Evolutionary conservation across 2,329 filamentous ascomycete genomes (phyloP).

Genomic region (Sclerotinia nivalis): DNA sequence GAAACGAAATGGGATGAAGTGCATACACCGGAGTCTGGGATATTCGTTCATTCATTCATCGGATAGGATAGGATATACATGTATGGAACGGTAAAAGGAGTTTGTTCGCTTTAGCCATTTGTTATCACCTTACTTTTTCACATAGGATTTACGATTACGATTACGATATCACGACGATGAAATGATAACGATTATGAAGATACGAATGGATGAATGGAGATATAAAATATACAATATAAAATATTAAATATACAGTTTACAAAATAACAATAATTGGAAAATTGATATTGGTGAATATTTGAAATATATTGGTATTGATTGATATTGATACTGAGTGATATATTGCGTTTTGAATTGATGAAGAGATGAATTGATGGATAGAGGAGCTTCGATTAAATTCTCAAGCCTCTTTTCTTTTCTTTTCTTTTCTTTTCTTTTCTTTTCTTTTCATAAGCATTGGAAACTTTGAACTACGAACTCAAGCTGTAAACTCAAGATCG

Average conservation of each 20-base stretch:
- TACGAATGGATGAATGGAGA: neutral
- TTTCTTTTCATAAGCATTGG: too few relatives aligned
- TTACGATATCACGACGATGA: neutral
- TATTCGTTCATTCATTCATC: neutral
- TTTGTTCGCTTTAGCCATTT: neutral
- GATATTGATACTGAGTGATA: neutral
- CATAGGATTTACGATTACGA: neutral
- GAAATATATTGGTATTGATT: too few relatives aligned
- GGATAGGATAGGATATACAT: neutral
- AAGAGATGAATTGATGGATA: neutral
- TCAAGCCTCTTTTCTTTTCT: neutral
- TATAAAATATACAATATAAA: neutral
- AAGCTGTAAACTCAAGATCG: too few relatives aligned
- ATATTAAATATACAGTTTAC: neutral
- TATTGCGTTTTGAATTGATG: neutral
- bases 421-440: neutral
- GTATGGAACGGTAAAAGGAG: neutral
- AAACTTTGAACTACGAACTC: too few relatives aligned
- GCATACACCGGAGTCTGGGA: neutral
- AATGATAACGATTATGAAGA: neutral
- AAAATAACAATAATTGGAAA: neutral
- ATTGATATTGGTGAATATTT: neutral
- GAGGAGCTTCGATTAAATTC: neutral
- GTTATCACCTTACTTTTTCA: neutral
- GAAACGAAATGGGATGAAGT: neutral